Evolutionary conservation across 2,329 filamentous ascomycete species (phyloP).

Genomic region (Alternaria incomplexa): DNA sequence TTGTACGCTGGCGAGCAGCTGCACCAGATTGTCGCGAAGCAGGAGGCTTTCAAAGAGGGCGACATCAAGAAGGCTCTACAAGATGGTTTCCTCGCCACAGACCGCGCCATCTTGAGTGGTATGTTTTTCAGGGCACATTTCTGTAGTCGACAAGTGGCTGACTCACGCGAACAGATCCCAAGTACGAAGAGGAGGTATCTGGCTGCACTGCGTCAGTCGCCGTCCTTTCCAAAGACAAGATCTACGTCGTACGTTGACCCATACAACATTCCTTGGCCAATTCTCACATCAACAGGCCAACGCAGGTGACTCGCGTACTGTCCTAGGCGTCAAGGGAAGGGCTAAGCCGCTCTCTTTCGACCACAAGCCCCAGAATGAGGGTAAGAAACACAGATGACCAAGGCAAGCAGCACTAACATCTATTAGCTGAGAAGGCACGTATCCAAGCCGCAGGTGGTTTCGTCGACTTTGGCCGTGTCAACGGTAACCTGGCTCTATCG

Average conservation of each 20-base stretch:
- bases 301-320: conserved; percentile 92
- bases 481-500: conserved; percentile 95
- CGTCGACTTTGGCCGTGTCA: conserved; percentile 97
- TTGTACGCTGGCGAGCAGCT: conserved; percentile 91
- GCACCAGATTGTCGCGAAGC: conserved; percentile 92
- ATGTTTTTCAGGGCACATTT: conserved; percentile 40
- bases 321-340: conserved; percentile 93
- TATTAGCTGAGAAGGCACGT: conserved; percentile 88
- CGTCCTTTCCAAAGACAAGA: conserved; percentile 86
- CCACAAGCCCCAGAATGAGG: conserved; percentile 98
- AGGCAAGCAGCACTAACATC: conserved; percentile 19
- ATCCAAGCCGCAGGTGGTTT: conserved; percentile 96
- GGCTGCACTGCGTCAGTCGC: conserved; percentile 95
- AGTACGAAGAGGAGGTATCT: conserved; percentile 97
- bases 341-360: conserved; percentile 99
- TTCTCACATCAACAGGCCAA: conserved; percentile 72
- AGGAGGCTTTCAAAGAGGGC: conserved; percentile 88
- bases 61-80: conserved; percentile 96
- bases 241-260: conserved; percentile 82
- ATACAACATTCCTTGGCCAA: neutral
- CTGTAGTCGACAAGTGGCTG: conserved; percentile 26
- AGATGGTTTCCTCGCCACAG: conserved; percentile 95
- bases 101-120: conserved; percentile 96
- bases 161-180: conserved; percentile 71
- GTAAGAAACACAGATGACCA: conserved; percentile 53